These are phyloP conservation scores for Mitragyna speciosa DNA, from an alignment of 257 asterid genomes.

Conservation along the genomic window DNA sequence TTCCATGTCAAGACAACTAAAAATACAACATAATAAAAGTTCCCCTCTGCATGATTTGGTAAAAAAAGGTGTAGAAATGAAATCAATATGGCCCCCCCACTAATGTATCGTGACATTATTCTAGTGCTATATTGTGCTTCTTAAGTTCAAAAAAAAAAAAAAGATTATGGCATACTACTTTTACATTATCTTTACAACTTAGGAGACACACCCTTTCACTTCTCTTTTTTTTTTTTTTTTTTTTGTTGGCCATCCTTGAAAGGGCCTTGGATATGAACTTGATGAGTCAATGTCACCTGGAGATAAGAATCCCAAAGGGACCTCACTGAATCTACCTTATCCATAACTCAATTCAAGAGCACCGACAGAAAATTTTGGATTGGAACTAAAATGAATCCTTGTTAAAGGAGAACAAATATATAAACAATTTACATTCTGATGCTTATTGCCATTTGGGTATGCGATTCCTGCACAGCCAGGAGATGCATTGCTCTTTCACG, in stretches of 20 bases:
- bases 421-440: no score
- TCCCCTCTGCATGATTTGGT: neutral
- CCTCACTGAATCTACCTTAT: neutral
- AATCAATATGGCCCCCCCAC: neutral
- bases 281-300: neutral
- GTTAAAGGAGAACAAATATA: neutral
- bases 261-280: neutral
- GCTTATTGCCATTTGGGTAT: neutral
- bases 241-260: neutral
- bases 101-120: neutral
- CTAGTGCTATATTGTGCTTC: neutral
- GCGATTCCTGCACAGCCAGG: neutral
- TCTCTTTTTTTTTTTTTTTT: neutral
- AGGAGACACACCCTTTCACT: neutral
- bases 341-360: neutral
- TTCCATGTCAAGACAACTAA: neutral
- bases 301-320: neutral
- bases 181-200: no score
- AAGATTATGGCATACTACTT: no score
- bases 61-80: neutral
- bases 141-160: neutral
- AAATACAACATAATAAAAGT: neutral
- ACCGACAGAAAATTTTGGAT: slow-evolving; percentile 7
- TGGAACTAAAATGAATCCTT: neutral
- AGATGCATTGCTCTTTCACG: neutral